Conservation (phyloP, 495 filamentous ascomycete species). For the Usnea hakonensis region DNA sequence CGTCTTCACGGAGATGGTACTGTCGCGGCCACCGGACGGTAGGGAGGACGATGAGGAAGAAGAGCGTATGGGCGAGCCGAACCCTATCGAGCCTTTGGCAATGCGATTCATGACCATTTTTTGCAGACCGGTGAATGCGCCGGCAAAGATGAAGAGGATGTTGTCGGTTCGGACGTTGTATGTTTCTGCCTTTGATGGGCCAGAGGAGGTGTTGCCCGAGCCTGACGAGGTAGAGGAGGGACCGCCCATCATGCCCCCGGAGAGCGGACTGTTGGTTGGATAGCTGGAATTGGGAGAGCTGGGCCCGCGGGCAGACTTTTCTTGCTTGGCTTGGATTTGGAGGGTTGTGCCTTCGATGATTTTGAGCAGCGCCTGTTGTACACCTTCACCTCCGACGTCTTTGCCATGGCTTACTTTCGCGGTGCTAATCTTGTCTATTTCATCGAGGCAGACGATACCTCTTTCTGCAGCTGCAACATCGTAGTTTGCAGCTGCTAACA, state of each 20-base stretch:
- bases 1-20: slow-evolving; percentile 36
- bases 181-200: slow-evolving; percentile 64
- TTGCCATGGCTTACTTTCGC: slow-evolving; percentile 61
- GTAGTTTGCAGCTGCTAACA: slow-evolving; percentile 85
- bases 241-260: slow-evolving; percentile 28
- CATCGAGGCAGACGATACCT: slow-evolving; percentile 91
- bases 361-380: slow-evolving; percentile 92
- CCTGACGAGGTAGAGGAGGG: slow-evolving; percentile 33
- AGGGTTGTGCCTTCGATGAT: slow-evolving; percentile 94
- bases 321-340: slow-evolving; percentile 77
- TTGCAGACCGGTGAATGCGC: slow-evolving; percentile 88
- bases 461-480: slow-evolving; percentile 77
- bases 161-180: slow-evolving; percentile 91
- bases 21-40: slow-evolving; percentile 34
- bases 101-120: slow-evolving; percentile 82
- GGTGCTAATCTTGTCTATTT: slow-evolving; percentile 91
- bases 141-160: slow-evolving; percentile 93
- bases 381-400: slow-evolving; percentile 87
- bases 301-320: slow-evolving; percentile 47
- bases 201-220: slow-evolving; percentile 28
- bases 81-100: slow-evolving; percentile 82
- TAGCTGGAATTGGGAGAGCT: slow-evolving; percentile 35
- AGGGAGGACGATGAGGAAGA: slow-evolving; percentile 20
- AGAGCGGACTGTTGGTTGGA: slow-evolving; percentile 44
- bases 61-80: slow-evolving; percentile 70